Base-by-base conservation (phyloP, 2,329 filamentous ascomycete genomes). In the Hymenoscyphus albidus region DNA sequence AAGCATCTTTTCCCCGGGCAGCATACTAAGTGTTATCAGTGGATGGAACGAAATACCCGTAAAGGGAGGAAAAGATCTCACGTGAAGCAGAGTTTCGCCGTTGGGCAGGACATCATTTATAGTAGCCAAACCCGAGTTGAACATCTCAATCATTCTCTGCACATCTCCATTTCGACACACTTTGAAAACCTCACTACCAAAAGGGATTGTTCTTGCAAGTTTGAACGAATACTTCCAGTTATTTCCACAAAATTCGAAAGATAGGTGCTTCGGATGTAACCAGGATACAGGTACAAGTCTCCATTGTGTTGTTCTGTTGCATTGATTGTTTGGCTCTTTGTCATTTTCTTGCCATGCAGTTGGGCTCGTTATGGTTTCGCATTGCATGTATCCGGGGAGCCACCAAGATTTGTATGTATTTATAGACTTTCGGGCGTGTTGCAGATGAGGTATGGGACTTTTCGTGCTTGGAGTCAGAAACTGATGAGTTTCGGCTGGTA, bases 1-100 rank as follows among this genome's bases (percentile, higher is more conserved):
- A 22, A 18, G n/a, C n/a, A 0, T 27, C 1, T 2, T 54, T 3
- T 1, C 10, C 9, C 2, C 1, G 0, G 14, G 48, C 18, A 22
- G 48, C 48, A 54, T 5, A 5, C 48, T 54, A 54, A 12, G 10
- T 22, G 4, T 13, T 7, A 27, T 54, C 22, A 54, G 48, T 27
- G 5, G 48, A 18, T n/a, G 48, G n/a, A 54, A 12, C 18, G 12
- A 13, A 13, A 13, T 18, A 14, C 13, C 27, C 13, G 4, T 7
- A 4, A 10, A 54, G 18, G n/a, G 48, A 27, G 48, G 48, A 54
- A 54, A 54, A 10, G 22, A 13, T 54, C 48, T 54, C 4, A 54
- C 18, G 22, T 54, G 48, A 27, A 54, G 48, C 2, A 54, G 13
- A 13, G 3, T 54, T 54, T 13, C 0, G 10, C 18, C 18, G 13